phyloP scores from a whole-genome alignment of 2,329 filamentous ascomycete species.

The Plenodomus tracheiphilus region DNA sequence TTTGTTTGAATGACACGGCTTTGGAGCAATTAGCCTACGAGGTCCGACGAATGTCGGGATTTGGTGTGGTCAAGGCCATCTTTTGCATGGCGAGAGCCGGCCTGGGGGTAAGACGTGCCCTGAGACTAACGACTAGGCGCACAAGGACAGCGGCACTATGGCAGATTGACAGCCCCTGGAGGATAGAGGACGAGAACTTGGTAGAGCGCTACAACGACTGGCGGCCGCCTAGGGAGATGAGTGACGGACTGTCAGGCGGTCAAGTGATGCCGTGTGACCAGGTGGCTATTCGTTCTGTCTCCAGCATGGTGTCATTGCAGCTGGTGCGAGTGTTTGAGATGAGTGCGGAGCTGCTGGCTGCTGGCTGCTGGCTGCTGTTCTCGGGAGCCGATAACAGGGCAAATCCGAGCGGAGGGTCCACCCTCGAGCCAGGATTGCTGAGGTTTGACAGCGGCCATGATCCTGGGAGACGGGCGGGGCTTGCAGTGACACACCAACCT shows the following conservation, averaged over 20 bases:
- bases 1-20: not conserved
- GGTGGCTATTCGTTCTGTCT: constrained; percentile 19
- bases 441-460: constrained; percentile 26
- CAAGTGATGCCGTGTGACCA: constrained; percentile 31
- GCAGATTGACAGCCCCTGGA: constrained; percentile 37
- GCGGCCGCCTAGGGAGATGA: constrained; percentile 15
- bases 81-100: not conserved
- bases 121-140: constrained; percentile 14
- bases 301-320: constrained; percentile 29
- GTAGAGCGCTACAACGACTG: constrained; percentile 22
- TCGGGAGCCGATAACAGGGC: constrained; percentile 18
- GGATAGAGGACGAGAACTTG: constrained; percentile 22
- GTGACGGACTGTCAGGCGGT: constrained; percentile 40
- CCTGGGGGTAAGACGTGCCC: constrained; percentile 1
- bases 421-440: constrained; percentile 23
- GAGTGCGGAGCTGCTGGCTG: constrained; percentile 12
- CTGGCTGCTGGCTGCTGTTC: constrained; percentile 10
- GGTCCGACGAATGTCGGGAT: not conserved
- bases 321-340: constrained; percentile 19
- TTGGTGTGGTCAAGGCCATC: not conserved
- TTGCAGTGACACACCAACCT: constrained; percentile 19
- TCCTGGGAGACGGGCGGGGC: constrained; percentile 18
- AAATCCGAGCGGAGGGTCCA: constrained; percentile 29
- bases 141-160: constrained; percentile 31
- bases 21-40: not conserved